Evolutionary conservation across 345 rosid species (phyloP), one percentile per base, ranked within the genome.

Genomic region (Citrus cavaleriei): DNA sequence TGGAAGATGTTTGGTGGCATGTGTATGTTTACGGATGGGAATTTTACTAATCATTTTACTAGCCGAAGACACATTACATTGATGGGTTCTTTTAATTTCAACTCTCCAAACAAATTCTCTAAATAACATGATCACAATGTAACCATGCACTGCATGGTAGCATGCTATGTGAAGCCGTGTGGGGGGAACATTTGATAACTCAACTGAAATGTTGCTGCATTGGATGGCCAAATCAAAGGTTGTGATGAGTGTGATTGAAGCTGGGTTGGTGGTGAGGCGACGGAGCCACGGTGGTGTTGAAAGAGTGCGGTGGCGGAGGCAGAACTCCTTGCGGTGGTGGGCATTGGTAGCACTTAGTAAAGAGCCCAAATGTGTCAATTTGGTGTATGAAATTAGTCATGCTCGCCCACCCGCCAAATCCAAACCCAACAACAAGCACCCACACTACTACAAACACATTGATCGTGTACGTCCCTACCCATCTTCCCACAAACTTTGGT

Each of bases 341-440:
- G 80, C 99, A 96, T 58, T 96, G 99, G 90, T 92, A 96, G 38
- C 99, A 96, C 80, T 93, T 96, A 14, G 98, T 94, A 83, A 96
- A 96, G 49, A 94, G 89, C 4, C 99, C 99, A 49, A 96, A 96
- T 3, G 99, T 96, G 83, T 96, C 98, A 7, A 96, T 94, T 74
- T 94, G 99, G 89, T 90, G 97, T 28, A 94, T 78, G 83, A 96
- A 96, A 64, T 96, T 96, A 34, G 79, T 85, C 90, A 94, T 46
- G 75, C 99, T 94, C 0, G 98, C 98, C 99, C 99, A 94, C 7
- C 99, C 99, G 69, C 99, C 98, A 13, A 96, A 96, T 73, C 98
- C 99, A 28, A 96, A 96, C 67, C 99, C 99, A 16, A 96, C 95
- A 32, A 96, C 83, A 0, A 91, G 80, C 9, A 96, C 99, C 99